A percentile compares a stretch with the other conserved stretches of the same genome.
Evolutionary conservation across 352 stramenopile species (phyloP).

Genomic region (Globisporangium heterothallicum): DNA sequence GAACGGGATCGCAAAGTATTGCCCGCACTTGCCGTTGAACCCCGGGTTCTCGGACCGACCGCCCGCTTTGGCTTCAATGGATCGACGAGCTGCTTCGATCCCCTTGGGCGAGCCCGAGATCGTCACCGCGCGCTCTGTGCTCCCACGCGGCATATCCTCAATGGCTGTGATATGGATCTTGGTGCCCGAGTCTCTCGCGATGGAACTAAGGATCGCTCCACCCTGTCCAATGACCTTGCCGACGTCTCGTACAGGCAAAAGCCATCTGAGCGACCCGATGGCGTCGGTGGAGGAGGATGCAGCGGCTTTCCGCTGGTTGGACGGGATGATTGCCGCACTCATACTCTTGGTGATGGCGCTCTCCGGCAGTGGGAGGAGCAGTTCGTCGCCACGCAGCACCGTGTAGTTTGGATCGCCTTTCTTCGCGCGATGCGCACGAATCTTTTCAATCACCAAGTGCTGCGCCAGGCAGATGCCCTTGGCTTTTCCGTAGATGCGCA

Average conservation of each 20-base stretch:
- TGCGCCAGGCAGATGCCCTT: constrained; percentile 59
- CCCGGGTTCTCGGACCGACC: constrained; percentile 27
- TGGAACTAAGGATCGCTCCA: constrained; percentile 36
- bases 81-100: constrained; percentile 28
- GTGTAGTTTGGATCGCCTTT: constrained; percentile 55
- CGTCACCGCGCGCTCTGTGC: constrained; percentile 39
- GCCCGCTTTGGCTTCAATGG: constrained; percentile 37
- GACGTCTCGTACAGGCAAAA: constrained; percentile 38
- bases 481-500: constrained; percentile 53
- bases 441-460: constrained; percentile 48
- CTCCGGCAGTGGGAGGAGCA: constrained; percentile 26
- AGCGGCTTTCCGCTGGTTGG: constrained; percentile 1
- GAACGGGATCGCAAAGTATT: constrained; percentile 68
- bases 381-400: constrained; percentile 20
- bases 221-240: constrained; percentile 60
- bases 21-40: constrained; percentile 26
- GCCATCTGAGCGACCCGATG: constrained; percentile 31
- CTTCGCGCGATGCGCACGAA: constrained; percentile 35
- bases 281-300: background rate
- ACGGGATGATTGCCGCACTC: constrained; percentile 19
- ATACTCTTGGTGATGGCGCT: constrained; percentile 38
- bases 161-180: constrained; percentile 34
- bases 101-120: constrained; percentile 28
- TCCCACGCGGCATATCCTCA: constrained; percentile 33
- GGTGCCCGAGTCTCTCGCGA: constrained; percentile 37